phyloP scores from a whole-genome alignment of 2,329 filamentous ascomycete species.

The Cytospora piceae region DNA sequence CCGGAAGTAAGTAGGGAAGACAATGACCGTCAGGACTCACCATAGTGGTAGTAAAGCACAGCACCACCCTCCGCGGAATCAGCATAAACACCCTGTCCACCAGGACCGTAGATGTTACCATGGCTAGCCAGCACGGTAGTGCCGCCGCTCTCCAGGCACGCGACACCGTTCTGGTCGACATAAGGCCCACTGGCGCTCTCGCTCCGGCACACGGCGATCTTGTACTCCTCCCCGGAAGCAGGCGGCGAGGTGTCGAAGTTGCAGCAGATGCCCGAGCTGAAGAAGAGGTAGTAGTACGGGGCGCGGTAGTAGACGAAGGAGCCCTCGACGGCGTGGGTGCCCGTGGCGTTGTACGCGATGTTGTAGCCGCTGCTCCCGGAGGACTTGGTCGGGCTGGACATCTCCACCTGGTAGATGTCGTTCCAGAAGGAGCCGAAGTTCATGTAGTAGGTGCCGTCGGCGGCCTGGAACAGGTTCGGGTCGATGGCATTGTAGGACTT shows the following conservation, averaged over 20 bases:
- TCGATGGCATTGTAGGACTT: conserved; percentile 66
- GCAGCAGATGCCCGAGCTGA: conserved; percentile 64
- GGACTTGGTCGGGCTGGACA: conserved; percentile 44
- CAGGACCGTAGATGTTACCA: conserved; percentile 62
- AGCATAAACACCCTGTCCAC: conserved; percentile 62
- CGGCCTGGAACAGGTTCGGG: conserved; percentile 52
- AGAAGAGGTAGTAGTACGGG: conserved; percentile 68
- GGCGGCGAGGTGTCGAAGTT: conserved; percentile 56
- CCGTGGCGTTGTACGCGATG: conserved; percentile 56
- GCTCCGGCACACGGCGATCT: conserved; percentile 67
- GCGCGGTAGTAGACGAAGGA: conserved; percentile 58
- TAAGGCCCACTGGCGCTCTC: conserved; percentile 56
- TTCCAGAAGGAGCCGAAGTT: conserved; percentile 73
- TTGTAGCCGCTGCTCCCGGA: conserved; percentile 42
- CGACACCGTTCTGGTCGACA: conserved; percentile 57
- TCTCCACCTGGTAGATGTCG: conserved; percentile 63
- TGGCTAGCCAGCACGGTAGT: conserved; percentile 62
- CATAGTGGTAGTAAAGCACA: conserved; percentile 67
- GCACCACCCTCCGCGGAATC: conserved; percentile 51
- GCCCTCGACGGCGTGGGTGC: conserved; percentile 59
- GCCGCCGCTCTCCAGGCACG: conserved; percentile 60
- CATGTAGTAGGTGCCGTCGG: conserved; percentile 48
- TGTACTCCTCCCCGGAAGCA: conserved; percentile 64
- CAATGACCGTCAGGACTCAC: conserved; percentile 2
- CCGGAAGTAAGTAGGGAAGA: not conserved